Conservation (phyloP, 2,329 filamentous ascomycete species). For the Diaporthe ampelina region DNA sequence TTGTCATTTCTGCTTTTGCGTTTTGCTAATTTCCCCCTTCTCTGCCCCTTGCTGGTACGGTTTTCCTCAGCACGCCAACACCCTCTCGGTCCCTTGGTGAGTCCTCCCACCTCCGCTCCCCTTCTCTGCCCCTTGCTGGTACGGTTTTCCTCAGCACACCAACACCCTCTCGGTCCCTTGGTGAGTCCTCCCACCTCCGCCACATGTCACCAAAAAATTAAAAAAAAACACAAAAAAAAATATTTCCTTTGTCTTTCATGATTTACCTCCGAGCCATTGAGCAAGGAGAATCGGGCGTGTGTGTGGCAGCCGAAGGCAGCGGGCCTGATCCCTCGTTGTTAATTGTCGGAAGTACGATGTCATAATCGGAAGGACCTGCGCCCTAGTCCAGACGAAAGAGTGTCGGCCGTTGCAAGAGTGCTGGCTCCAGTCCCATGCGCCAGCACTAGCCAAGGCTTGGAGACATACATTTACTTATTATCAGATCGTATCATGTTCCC, state of each 20-base stretch:
- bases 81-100: too few species aligned
- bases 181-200: too few species aligned
- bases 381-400: conserved; percentile 16
- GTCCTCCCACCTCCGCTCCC: too few species aligned
- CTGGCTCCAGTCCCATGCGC: not conserved
- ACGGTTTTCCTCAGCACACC: too few species aligned
- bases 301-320: conserved; percentile 2
- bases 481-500: not conserved
- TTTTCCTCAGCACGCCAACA: too few species aligned
- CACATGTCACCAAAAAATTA: not conserved
- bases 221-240: conserved; percentile 1
- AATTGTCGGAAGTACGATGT: conserved; percentile 8
- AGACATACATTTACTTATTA: not conserved
- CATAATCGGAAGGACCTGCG: conserved; percentile 9
- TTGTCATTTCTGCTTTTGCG: not conserved
- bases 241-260: not conserved
- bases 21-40: not conserved
- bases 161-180: too few species aligned
- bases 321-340: conserved; percentile 15
- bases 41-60: not conserved
- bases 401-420: conserved; percentile 17
- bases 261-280: not conserved
- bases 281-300: conserved; percentile 21
- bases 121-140: not conserved
- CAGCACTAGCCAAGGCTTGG: not conserved